Conservation (phyloP, 2,329 filamentous ascomycete genomes). For the Westerdykella ornata region DNA sequence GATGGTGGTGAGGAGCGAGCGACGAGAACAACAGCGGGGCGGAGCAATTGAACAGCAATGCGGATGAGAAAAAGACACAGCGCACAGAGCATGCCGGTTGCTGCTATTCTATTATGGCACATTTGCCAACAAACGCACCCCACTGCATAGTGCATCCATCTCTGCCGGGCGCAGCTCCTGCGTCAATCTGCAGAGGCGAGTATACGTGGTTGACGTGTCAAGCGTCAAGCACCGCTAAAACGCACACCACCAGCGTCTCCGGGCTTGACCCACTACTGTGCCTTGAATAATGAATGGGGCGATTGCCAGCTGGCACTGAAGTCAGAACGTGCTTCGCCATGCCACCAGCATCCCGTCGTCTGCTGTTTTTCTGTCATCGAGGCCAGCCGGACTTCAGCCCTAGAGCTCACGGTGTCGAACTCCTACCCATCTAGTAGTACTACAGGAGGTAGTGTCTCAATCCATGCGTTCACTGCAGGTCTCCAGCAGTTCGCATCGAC, state of each 20-base stretch:
- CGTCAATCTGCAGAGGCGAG: slow-evolving; percentile 38
- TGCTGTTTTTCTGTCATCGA: slow-evolving; percentile 8
- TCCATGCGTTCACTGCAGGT: slow-evolving; percentile 1
- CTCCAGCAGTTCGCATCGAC: slow-evolving; percentile 25
- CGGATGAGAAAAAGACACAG: slow-evolving; percentile 12
- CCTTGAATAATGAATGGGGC: slow-evolving; percentile 20
- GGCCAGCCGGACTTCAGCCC: slow-evolving; percentile 11
- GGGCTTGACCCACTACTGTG: slow-evolving; percentile 17
- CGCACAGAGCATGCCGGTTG: slow-evolving; percentile 16
- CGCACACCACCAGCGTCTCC: slow-evolving; percentile 25
- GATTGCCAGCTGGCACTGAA: slow-evolving; percentile 35
- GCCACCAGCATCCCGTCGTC: slow-evolving; percentile 12
- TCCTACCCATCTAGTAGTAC: slow-evolving; percentile 8
- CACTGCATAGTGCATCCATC: too few relatives aligned
- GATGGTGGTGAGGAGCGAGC: slow-evolving; percentile 18
- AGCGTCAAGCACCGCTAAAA: slow-evolving; percentile 32
- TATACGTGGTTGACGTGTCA: slow-evolving; percentile 32
- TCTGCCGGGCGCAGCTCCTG: slow-evolving; percentile 35
- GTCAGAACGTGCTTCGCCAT: slow-evolving; percentile 14
- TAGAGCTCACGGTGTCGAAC: slow-evolving; percentile 17
- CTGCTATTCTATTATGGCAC: slow-evolving; percentile 33
- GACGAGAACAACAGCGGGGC: slow-evolving; percentile 4
- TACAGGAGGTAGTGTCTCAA: slow-evolving; percentile 1
- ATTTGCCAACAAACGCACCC: slow-evolving; percentile 6
- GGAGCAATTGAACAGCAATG: slow-evolving; percentile 16